Conservation (phyloP, 805 yeast genomes). For the Yarrowia hollandica region DNA sequence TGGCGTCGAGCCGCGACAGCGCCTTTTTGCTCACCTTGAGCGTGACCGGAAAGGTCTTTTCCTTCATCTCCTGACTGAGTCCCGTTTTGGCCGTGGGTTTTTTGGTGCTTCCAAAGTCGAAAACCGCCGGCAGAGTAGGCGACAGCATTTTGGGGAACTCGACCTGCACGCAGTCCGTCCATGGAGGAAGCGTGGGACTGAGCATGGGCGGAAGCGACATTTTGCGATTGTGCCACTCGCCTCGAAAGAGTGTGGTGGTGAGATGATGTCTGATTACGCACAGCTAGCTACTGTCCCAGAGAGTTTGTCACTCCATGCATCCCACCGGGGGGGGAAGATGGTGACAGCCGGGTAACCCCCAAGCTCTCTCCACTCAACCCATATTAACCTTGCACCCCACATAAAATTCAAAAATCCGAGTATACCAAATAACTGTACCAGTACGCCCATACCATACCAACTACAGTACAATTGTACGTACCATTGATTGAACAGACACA, state of each 20-base stretch:
- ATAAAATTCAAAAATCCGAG: too few relatives aligned
- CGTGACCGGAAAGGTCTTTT: conserved; percentile 7
- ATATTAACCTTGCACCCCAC: too few relatives aligned
- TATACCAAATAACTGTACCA: too few relatives aligned
- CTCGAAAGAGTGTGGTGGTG: too few relatives aligned
- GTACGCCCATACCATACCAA: too few relatives aligned
- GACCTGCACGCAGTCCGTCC: conserved; percentile 33
- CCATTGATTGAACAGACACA: too few relatives aligned
- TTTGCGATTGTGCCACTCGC: not conserved
- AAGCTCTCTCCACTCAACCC: too few relatives aligned
- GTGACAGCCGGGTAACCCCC: conserved; percentile 7
- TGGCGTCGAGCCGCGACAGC: not conserved
- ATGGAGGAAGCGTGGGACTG: conserved; percentile 44
- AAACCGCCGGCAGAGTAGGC: conserved; percentile 45
- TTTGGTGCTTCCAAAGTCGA: conserved; percentile 31
- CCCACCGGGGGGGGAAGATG: not conserved
- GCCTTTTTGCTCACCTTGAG: conserved; percentile 13
- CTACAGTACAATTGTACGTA: too few relatives aligned
- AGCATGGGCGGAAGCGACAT: conserved; percentile 41
- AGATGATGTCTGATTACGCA: not conserved
- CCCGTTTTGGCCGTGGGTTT: conserved; percentile 2
- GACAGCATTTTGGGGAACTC: conserved; percentile 40
- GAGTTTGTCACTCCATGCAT: conserved; percentile 9
- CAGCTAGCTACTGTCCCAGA: not conserved
- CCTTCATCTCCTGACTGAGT: conserved; percentile 13